These are phyloP conservation scores for Rheum nobile DNA, from an alignment of 148 eudicot species.

Conservation along the genomic window DNA sequence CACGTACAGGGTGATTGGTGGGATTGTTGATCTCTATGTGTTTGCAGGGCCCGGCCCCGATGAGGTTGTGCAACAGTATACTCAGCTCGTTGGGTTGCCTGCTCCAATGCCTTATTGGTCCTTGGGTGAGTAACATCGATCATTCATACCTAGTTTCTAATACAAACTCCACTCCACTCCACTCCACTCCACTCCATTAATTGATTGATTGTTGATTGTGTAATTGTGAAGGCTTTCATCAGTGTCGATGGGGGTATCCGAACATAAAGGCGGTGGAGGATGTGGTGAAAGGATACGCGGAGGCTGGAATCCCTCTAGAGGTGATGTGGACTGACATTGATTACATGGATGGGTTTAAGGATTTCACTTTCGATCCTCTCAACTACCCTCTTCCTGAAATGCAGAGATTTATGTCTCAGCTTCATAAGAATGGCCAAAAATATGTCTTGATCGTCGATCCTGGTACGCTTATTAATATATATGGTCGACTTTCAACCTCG, in stretches of 20 bases:
- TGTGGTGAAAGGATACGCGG: slow-evolving; percentile 27
- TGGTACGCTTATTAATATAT: no score
- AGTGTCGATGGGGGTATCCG: slow-evolving; percentile 39
- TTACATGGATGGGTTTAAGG: slow-evolving; percentile 44
- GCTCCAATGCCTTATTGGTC: slow-evolving; percentile 58
- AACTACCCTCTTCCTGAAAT: slow-evolving; percentile 28
- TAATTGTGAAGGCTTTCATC: slow-evolving; percentile 34
- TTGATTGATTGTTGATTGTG: not conserved
- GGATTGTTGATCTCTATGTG: slow-evolving; percentile 36
- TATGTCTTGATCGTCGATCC: slow-evolving; percentile 41
- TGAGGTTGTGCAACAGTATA: slow-evolving; percentile 37
- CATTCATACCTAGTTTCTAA: not conserved
- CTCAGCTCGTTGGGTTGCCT: slow-evolving; percentile 35
- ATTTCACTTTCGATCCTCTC: slow-evolving; percentile 42
- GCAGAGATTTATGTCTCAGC: slow-evolving; percentile 26
- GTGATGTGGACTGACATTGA: slow-evolving; percentile 54
- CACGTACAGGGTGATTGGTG: slow-evolving; percentile 42
- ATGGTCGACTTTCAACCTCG: no score
- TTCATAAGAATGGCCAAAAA: slow-evolving; percentile 35
- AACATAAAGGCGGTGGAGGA: slow-evolving; percentile 20
- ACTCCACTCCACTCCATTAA: no score
- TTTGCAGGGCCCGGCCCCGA: slow-evolving; percentile 30
- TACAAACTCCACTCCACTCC: no score
- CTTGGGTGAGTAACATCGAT: slow-evolving; percentile 24
- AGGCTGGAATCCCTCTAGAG: slow-evolving; percentile 32